Base-by-base conservation (phyloP, 352 stramenopile species). In the Plasmopara halstedii region DNA sequence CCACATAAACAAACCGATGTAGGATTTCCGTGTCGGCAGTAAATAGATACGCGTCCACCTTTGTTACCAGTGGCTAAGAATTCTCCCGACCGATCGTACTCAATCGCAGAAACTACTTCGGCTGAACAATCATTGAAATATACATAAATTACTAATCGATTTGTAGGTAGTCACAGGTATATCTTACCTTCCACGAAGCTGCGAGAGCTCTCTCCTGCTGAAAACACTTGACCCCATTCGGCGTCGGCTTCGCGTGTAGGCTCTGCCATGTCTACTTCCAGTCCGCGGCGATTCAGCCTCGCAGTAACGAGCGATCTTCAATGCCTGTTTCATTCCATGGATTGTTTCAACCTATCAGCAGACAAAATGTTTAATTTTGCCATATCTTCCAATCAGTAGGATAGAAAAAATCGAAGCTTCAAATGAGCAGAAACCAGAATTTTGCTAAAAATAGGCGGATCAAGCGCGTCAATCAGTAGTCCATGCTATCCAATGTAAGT, bases 51-150 rank as follows among this genome's bases (percentile, higher is more conserved):
- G 32, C 86, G 74, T 2, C 94, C 94, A 21, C 93, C 91, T 60
- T 96, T 96, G 61, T 97, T 96, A 4, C 94, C 94, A 2, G 88
- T 97, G 17, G 93, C 94, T 14, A 98, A 50, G 59, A 93, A 96
- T 21, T 96, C 74, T 38, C 94, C 94, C 13, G 71, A 84, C 15
- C 67, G 67, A 51, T 97, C 88, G 58, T 97, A 98, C 53, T 97
- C 86, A 34, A 98, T 92, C 4, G 91, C 86, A 19, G 93, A 97
- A 52, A 98, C 89, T 38, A 97, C 88, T 37, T 98, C 94, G 29
- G 87, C 93, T 91, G 33, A 27, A 45, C 23, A 34, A 22, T 10
- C 0, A 22, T 23, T 33, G 21, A 17, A 39, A 18, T 40, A 22
- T 46, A 32, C 15, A 41, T 6, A 4, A 41, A 23, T 11, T n/a